phyloP scores from a whole-genome alignment of 352 stramenopile species.

The Phytophthora pluvialis region DNA sequence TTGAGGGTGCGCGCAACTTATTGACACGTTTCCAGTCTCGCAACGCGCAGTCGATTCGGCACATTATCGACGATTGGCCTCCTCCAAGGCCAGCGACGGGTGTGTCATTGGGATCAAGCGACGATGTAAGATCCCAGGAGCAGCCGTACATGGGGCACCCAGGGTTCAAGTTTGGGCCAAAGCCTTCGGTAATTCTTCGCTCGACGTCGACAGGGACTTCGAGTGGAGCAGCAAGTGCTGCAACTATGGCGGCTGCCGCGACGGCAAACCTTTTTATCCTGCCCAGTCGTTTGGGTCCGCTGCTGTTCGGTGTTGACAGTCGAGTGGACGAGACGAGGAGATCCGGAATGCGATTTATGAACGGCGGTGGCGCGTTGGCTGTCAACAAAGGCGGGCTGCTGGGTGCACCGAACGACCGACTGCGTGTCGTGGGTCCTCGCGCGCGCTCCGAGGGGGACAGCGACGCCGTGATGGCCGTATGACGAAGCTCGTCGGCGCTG shows the following conservation, averaged over 20 bases:
- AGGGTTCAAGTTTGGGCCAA: slow-evolving; percentile 16
- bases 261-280: slow-evolving; percentile 12
- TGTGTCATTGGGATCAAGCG: not conserved
- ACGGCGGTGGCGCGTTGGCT: not conserved
- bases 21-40: slow-evolving; percentile 57
- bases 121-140: not conserved
- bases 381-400: not conserved
- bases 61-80: slow-evolving; percentile 61
- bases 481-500: not conserved
- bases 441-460: slow-evolving; percentile 22
- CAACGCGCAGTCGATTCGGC: slow-evolving; percentile 57
- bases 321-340: not conserved
- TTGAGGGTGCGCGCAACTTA: too few relatives aligned
- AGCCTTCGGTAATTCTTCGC: slow-evolving; percentile 11
- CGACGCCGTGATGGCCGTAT: slow-evolving; percentile 27
- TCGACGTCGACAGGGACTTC: not conserved
- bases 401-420: slow-evolving; percentile 1
- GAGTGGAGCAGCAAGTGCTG: slow-evolving; percentile 2
- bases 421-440: slow-evolving; percentile 5
- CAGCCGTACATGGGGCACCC: slow-evolving; percentile 29
- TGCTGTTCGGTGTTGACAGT: not conserved
- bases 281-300: slow-evolving; percentile 10
- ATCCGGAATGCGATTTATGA: slow-evolving; percentile 1
- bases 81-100: slow-evolving; percentile 1
- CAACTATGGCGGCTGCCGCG: slow-evolving; percentile 11